Evolutionary conservation across 805 yeast genomes (phyloP).

Genomic region (Sugiyamaella boreocaroliniensis): DNA sequence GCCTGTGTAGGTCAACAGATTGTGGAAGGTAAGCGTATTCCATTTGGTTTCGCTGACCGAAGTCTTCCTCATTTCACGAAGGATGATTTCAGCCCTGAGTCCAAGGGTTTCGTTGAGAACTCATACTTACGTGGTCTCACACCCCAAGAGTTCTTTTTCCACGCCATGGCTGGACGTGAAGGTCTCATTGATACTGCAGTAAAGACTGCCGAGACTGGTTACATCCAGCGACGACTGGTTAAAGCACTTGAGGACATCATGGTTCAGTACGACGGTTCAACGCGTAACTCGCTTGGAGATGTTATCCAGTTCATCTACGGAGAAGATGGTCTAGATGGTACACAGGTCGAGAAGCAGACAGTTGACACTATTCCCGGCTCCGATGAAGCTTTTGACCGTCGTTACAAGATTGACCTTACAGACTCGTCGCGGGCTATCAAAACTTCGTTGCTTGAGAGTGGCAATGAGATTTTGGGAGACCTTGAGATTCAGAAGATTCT

Average conservation of each 20-base stretch:
- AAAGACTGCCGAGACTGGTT: conserved; percentile 98
- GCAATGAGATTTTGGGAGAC: conserved; percentile 86
- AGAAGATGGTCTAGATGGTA: conserved; percentile 98
- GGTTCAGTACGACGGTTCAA: conserved; percentile 98
- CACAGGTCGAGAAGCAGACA: conserved; percentile 94
- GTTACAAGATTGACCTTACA: conserved; percentile 83
- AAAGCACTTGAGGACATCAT: conserved; percentile 95
- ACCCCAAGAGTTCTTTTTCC: conserved; percentile 98
- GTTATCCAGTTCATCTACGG: conserved; percentile 94
- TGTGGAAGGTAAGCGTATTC: conserved; percentile 99
- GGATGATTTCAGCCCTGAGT: conserved; percentile 97
- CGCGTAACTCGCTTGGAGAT: conserved; percentile 95
- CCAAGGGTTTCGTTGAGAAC: conserved; percentile 96
- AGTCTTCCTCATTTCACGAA: conserved; percentile 96
- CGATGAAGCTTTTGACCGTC: conserved; percentile 69
- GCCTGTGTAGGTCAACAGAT: conserved; percentile 99
- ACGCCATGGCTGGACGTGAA: conserved; percentile 99
- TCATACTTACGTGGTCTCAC: conserved; percentile 95
- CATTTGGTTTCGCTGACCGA: conserved; percentile 94
- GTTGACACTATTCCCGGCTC: conserved; percentile 95
- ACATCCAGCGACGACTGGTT: conserved; percentile 94
- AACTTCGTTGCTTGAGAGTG: conserved; percentile 76
- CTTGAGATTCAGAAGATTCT: conserved; percentile 69
- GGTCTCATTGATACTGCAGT: conserved; percentile 99
- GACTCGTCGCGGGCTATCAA: conserved; percentile 54